Evolutionary conservation across 192 early-diverging fungal species (phyloP).

Genomic region (Linderina pennispora): DNA sequence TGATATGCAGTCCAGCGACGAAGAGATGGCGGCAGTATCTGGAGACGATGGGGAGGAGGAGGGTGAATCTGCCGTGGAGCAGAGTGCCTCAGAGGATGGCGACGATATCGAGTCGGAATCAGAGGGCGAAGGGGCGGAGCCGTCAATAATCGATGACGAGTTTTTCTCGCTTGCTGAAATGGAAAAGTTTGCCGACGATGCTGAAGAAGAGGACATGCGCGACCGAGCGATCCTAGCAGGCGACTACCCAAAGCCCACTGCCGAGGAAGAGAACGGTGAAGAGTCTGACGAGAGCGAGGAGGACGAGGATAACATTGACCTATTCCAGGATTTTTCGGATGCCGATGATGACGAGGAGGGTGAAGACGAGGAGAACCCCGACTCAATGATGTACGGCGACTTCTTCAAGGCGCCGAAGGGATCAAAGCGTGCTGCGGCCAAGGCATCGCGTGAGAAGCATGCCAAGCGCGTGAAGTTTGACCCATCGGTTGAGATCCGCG

Average conservation of each 20-base stretch:
- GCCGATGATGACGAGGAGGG: constrained; percentile 59
- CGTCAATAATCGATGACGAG: constrained; percentile 80
- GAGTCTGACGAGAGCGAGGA: constrained; percentile 42
- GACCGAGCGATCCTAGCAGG: constrained; percentile 51
- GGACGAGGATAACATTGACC: constrained; percentile 56
- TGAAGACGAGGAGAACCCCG: constrained; percentile 51
- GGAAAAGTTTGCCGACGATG: constrained; percentile 82
- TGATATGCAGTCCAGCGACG: too few relatives aligned
- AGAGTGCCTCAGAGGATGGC: constrained; percentile 34
- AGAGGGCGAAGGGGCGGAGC: constrained; percentile 15
- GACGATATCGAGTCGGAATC: constrained; percentile 24
- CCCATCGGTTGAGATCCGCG: constrained; percentile 16
- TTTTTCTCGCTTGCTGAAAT: constrained; percentile 90
- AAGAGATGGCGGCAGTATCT: too few relatives aligned
- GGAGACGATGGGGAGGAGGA: too few relatives aligned
- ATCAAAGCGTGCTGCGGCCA: constrained; percentile 41
- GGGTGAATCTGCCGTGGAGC: constrained; percentile 38
- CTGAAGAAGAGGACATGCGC: constrained; percentile 44
- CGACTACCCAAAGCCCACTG: constrained; percentile 42
- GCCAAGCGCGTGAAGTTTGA: constrained; percentile 45
- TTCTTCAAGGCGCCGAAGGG: constrained; percentile 72
- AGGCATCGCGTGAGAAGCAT: constrained; percentile 26
- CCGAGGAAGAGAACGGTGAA: constrained; percentile 52
- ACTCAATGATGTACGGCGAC: constrained; percentile 75
- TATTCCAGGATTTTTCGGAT: constrained; percentile 35